Evolutionary conservation across 495 filamentous ascomycete genomes (phyloP).

Genomic region (Lasiosphaeris hirsuta): DNA sequence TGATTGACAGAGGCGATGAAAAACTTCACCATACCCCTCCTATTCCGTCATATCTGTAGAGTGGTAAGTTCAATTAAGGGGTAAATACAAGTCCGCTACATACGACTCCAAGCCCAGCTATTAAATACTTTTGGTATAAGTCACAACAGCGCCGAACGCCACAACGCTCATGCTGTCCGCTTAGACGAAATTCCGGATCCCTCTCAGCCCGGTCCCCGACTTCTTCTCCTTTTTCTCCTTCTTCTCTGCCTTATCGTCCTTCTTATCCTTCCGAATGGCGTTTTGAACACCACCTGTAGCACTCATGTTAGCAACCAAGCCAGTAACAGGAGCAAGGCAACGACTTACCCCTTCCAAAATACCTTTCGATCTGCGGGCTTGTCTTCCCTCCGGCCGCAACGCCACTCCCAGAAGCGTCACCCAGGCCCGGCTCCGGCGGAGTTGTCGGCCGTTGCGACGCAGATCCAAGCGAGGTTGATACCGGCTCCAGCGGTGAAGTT

Average conservation of each 20-base stretch:
- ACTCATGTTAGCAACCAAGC: slow-evolving; percentile 27
- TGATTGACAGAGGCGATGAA: too few relatives aligned
- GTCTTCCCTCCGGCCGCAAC: slow-evolving; percentile 22
- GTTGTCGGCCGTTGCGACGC: slow-evolving; percentile 26
- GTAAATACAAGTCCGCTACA: too few relatives aligned
- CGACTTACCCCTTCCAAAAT: slow-evolving; percentile 44
- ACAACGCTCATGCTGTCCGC: background rate
- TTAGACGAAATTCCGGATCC: slow-evolving; percentile 52
- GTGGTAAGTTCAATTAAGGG: too few relatives aligned
- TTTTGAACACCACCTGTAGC: slow-evolving; percentile 54
- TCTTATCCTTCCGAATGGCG: slow-evolving; percentile 50
- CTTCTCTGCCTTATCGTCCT: slow-evolving; percentile 49
- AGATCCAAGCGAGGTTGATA: slow-evolving; percentile 16
- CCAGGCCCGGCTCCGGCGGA: slow-evolving; percentile 25
- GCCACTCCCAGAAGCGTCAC: background rate
- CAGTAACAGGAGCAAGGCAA: background rate
- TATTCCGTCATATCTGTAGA: too few relatives aligned
- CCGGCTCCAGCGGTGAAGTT: slow-evolving; percentile 34
- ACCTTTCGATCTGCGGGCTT: slow-evolving; percentile 45
- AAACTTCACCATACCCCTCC: too few relatives aligned
- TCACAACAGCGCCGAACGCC: too few relatives aligned
- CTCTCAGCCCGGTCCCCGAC: slow-evolving; percentile 41
- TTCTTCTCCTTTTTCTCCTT: slow-evolving; percentile 53
- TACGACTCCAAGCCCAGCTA: too few relatives aligned
- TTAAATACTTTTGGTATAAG: too few relatives aligned